Conservation (phyloP, 495 filamentous ascomycete species). For the Pyrenopolyporus hunteri region DNA sequence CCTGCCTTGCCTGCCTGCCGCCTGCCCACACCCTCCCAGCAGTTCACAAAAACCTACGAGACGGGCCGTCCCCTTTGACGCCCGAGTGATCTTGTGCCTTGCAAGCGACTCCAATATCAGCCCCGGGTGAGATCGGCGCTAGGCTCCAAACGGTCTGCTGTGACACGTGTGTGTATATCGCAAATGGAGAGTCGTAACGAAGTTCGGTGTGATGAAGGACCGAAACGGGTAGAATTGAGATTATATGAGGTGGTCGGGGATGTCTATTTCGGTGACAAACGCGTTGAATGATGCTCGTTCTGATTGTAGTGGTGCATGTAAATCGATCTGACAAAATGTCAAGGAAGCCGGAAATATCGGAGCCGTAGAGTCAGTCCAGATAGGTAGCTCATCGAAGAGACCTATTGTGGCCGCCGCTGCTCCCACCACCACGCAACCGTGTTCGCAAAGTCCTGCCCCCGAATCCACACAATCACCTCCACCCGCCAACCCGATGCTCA, state of each 20-base stretch:
- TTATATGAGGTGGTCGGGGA: too few relatives aligned
- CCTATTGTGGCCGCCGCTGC: too few relatives aligned
- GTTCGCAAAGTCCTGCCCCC: too few relatives aligned
- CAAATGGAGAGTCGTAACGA: background rate
- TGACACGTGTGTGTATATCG: background rate
- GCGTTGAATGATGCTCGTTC: too few relatives aligned
- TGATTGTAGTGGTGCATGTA: too few relatives aligned
- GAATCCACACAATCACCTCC: constrained; percentile 64
- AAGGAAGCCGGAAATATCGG: too few relatives aligned
- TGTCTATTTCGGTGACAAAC: too few relatives aligned
- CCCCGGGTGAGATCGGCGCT: background rate
- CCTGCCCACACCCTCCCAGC: background rate
- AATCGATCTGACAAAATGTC: too few relatives aligned
- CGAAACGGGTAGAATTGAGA: too few relatives aligned
- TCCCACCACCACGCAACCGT: background rate
- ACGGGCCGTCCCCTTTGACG: background rate
- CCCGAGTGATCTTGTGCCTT: background rate
- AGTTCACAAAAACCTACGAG: background rate
- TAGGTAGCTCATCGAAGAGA: too few relatives aligned
- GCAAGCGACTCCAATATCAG: background rate
- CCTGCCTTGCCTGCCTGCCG: too few relatives aligned
- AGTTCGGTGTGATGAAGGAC: background rate
- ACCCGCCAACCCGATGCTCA: constrained; percentile 90
- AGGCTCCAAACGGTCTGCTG: background rate
- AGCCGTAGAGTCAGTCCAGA: too few relatives aligned